Evolutionary conservation across 371 early-diverging fungal genomes (phyloP), one percentile per base, ranked within the genome.

Genomic region (Rhizomucor pusillus): DNA sequence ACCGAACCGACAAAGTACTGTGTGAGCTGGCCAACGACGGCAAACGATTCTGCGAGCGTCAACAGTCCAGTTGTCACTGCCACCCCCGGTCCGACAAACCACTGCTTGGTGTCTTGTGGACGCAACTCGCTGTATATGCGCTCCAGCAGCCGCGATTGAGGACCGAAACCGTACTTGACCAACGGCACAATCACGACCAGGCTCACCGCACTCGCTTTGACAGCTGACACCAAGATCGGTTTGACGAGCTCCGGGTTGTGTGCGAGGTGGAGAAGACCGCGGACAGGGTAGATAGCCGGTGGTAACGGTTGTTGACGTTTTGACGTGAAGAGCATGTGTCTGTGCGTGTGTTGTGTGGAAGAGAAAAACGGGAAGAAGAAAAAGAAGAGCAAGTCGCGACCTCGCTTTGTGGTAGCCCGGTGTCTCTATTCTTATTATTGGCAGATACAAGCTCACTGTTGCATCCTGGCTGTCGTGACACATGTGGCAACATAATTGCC

Each of bases 191-290:
- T 23, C 16, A 59, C 62, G 1, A 74, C 19, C 13, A 65, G 43
- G 48, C 74, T 74, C 1, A 66, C 22, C 10, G 54, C 62, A 33
- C 63, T 48, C 5, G 68, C 70, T 35, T 74, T 74, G 35, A 68
- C 16, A 9, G 70, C 59, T 13, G 74, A 74, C 0, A 56, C 12
- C 19, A 64, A 44, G 22, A 74, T 74, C 14, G 74, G 71, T 1
- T 62, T 60, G 4, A 52, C 68, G 40, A 67, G 48, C 14, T 34
- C 22, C 7, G 71, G 68, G 45, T 74, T 60, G 36, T 66, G 68
- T 10, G 59, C 50, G 12, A 74, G 56, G 54, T 74, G 71, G n/a
- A 57, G 25, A 34, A 70, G 50, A 6, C 74, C 74, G 9, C 67
- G 63, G 14, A 74, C 23, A 11, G 74, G 74, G 34, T 74, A 74